Evolutionary conservation across 805 yeast species (phyloP).

Genomic region (Saturnispora besseyi): DNA sequence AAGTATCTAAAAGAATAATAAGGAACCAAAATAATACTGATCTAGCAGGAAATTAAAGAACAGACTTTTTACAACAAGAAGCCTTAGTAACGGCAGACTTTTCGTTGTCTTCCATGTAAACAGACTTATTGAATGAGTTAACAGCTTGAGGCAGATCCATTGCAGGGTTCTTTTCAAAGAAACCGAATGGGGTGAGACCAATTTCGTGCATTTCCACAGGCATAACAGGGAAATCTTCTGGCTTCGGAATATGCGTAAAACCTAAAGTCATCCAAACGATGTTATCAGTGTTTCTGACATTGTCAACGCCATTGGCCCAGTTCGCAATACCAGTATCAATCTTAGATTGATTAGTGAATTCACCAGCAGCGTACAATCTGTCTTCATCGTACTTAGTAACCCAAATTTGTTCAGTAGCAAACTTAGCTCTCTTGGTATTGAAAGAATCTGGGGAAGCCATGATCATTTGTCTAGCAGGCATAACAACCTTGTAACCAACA

Average conservation of each 20-base stretch:
- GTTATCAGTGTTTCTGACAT: constrained; percentile 63
- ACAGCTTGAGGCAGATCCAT: constrained; percentile 66
- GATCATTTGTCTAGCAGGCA: constrained; percentile 72
- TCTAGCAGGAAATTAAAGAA: constrained; percentile 10
- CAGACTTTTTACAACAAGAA: constrained; percentile 25
- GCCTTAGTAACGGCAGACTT: constrained; percentile 15
- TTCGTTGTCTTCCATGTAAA: constrained; percentile 24
- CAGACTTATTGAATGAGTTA: constrained; percentile 59
- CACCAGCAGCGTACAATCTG: constrained; percentile 74
- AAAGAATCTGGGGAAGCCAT: constrained; percentile 54
- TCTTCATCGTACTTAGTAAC: constrained; percentile 70
- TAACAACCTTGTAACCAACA: constrained; percentile 64
- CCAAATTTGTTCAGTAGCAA: constrained; percentile 74
- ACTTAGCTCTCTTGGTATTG: constrained; percentile 63
- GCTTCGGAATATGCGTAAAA: constrained; percentile 73
- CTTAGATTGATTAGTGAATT: constrained; percentile 74
- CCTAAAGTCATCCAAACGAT: constrained; percentile 81
- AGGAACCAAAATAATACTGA: neutral
- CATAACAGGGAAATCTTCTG: constrained; percentile 87
- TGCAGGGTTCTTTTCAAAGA: constrained; percentile 72
- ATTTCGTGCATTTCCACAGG: constrained; percentile 72
- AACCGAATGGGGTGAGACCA: constrained; percentile 59
- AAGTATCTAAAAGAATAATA: neutral
- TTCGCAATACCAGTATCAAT: constrained; percentile 59
- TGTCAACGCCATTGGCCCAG: constrained; percentile 62